Evolutionary conservation across 495 filamentous ascomycete genomes (phyloP).

Genomic region (Penicillium odoratum): DNA sequence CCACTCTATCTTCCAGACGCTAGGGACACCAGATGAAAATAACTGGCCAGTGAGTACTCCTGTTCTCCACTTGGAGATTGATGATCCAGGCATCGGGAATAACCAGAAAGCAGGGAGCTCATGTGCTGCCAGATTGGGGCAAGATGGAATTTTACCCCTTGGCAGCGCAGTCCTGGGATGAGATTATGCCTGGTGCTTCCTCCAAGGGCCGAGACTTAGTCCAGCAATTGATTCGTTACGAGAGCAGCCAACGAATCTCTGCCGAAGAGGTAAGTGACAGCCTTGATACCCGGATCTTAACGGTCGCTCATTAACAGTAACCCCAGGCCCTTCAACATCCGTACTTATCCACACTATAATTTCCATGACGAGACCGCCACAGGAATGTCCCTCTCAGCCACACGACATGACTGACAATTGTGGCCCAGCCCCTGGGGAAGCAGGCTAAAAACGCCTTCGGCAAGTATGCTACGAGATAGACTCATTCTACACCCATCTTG

Average conservation of each 20-base stretch:
- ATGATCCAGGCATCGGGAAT: constrained; percentile 9
- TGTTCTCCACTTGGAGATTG: not conserved
- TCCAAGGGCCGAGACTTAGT: constrained; percentile 56
- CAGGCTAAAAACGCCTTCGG: not conserved
- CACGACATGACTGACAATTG: constrained; percentile 1
- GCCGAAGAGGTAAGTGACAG: constrained; percentile 48
- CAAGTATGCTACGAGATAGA: not conserved
- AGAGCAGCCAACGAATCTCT: constrained; percentile 51
- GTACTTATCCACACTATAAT: constrained; percentile 35
- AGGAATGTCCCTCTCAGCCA: constrained; percentile 7
- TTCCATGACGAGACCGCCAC: constrained; percentile 3
- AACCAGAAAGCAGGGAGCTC: constrained; percentile 47
- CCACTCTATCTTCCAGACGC: constrained; percentile 80
- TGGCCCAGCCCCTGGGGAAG: not conserved
- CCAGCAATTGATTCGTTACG: constrained; percentile 54
- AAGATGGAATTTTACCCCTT: constrained; percentile 63
- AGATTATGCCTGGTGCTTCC: constrained; percentile 50
- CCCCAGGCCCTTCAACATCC: constrained; percentile 39
- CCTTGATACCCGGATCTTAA: not conserved
- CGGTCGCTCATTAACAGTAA: constrained; percentile 18
- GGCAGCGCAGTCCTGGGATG: constrained; percentile 51
- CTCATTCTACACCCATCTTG: not conserved
- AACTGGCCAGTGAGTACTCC: constrained; percentile 70
- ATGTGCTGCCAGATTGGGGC: constrained; percentile 61
- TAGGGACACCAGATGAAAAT: constrained; percentile 77